A percentile compares a stretch with the other conserved stretches of the same genome.
Conservation (phyloP, 371 early-diverging fungal species). For the Batkoa obscura region DNA sequence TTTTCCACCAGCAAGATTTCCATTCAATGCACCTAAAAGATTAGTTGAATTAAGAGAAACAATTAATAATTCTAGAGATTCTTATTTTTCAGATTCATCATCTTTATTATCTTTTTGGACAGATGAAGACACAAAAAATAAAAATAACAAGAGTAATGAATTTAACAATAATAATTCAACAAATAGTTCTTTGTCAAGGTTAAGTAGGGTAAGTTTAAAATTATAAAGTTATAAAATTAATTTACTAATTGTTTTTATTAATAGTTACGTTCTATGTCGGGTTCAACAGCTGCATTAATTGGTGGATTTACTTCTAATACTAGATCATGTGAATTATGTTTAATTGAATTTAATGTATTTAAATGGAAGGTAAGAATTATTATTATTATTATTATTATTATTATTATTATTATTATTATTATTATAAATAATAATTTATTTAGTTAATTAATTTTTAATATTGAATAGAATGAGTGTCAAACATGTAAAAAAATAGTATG, state of each 20-base stretch:
- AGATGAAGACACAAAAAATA: no score
- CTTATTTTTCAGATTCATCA: not conserved
- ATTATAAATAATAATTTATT: no score
- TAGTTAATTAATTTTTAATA: not conserved
- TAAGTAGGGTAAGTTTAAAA: no score
- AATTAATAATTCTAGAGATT: not conserved
- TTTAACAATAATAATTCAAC: no score
- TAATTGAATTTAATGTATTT: slow-evolving; percentile 10
- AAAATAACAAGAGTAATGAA: no score
- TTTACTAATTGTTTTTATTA: not conserved
- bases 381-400: not conserved
- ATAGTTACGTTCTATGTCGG: not conserved
- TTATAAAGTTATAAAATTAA: no score
- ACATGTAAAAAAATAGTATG: slow-evolving; percentile 3
- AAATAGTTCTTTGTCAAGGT: no score
- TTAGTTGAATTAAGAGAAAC: slow-evolving; percentile 1
- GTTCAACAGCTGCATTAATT: not conserved
- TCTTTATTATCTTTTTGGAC: no score
- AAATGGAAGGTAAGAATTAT: slow-evolving; percentile 9
- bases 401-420: no score
- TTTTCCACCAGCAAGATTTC: not conserved
- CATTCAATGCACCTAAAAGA: slow-evolving; percentile 1
- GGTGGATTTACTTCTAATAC: slow-evolving; percentile 2
- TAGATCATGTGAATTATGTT: slow-evolving; percentile 9
- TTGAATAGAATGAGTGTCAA: not conserved